Evolutionary conservation across 129 eudicot species (phyloP), one percentile per base, ranked within the genome.

Genomic region (Ambrosia artemisiifolia): DNA sequence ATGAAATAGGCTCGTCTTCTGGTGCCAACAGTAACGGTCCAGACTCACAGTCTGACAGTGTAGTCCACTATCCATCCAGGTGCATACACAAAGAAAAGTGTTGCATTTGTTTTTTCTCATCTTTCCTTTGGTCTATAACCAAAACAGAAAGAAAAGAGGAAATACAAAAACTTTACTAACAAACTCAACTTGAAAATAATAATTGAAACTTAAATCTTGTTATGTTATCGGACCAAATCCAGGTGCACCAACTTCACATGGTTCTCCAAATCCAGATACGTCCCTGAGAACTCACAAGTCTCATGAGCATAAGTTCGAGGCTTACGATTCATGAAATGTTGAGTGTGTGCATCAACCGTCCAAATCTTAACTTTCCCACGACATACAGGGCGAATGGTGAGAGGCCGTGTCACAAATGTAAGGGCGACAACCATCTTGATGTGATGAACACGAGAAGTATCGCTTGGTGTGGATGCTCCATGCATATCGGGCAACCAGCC

Each of bases 381-480:
- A 67, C 98, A 92, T 1, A 88, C 75, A 16, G 98, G 96, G 76
- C 96, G 98, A 92, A 79, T 92, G 98, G 67, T 96, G 89, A 70
- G 87, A 85, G 74, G 96, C 89, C 14, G 98, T 92, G 84, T 92
- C 98, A 69, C 98, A 92, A 92, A 92, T 92, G 64, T 54, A 92
- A 18, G 98, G 95, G 16, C 90, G 95, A 43, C 98, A 92, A 11
- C 96, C 95, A 11, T 89, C 89, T 6, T 85, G 80, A 63, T 92
- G 90, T 19, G 98, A 82, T 9, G 95, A 81, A 71, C 98, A 89
- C 10, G 5, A 92, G 83, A n/a, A 92, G 87, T 20, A 92, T 79
- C 5, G 92, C 96, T 57, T 92, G 89, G 82, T 92, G 98, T 17
- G 98, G 98, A 65, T 89, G 96, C 76, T 92, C 98, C 84, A 92